Conservation (phyloP, 2,329 filamentous ascomycete genomes). For the Cordyceps farinosa region DNA sequence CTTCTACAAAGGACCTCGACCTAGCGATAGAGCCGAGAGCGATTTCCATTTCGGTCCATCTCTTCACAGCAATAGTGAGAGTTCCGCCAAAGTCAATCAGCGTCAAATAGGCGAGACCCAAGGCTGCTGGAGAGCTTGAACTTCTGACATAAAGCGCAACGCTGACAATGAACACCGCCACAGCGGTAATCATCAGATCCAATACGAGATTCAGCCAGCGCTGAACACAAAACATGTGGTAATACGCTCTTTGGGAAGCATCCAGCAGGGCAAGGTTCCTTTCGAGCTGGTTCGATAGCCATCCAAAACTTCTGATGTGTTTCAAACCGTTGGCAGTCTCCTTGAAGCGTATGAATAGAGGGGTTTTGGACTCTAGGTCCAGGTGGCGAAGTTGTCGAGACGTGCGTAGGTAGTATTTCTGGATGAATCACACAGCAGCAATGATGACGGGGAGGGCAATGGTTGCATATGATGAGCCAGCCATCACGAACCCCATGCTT, state of each 20-base stretch:
- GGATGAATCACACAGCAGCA: background rate
- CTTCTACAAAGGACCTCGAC: background rate
- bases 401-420: background rate
- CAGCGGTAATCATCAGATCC: background rate
- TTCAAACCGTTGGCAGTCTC: background rate
- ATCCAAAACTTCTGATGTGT: background rate
- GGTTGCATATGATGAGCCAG: background rate
- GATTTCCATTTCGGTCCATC: background rate
- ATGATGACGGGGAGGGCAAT: background rate
- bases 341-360: background rate
- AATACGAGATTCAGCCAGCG: background rate
- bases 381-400: slow-evolving; percentile 2
- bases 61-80: background rate
- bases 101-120: background rate
- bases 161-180: background rate
- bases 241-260: background rate
- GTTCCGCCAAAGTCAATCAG: background rate
- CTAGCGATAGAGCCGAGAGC: background rate
- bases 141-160: background rate
- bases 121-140: background rate
- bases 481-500: background rate
- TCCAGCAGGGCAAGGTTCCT: background rate
- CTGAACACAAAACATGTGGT: background rate
- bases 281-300: background rate
- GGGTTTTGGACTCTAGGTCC: background rate